Evolutionary conservation across 2,329 filamentous ascomycete species (phyloP).

Genomic region (Exserohilum rostratum): DNA sequence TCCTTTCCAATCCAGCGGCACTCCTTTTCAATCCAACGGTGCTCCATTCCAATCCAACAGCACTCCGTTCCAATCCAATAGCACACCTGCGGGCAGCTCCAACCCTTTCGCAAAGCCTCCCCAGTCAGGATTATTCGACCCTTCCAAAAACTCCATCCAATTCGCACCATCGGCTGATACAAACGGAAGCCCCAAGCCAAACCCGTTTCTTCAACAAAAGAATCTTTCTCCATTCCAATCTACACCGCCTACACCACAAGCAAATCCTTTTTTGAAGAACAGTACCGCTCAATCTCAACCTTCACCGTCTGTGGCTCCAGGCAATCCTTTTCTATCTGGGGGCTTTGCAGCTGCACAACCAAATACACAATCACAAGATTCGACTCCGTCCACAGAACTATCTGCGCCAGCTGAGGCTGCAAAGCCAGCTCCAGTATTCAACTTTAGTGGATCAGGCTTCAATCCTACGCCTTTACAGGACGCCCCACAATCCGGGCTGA

Average conservation of each 20-base stretch:
- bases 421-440: conserved; percentile 10
- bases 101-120: conserved; percentile 24
- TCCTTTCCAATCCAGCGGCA: conserved; percentile 22
- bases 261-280: conserved; percentile 17
- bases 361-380: conserved; percentile 1
- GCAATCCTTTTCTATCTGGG: conserved; percentile 7
- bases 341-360: not conserved
- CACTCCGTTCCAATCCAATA: conserved; percentile 25
- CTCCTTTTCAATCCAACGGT: conserved; percentile 6
- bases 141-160: conserved; percentile 32
- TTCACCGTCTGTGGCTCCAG: not conserved
- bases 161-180: conserved; percentile 25
- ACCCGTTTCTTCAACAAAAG: conserved; percentile 17
- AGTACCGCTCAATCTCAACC: not conserved
- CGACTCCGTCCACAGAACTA: not conserved
- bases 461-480: conserved; percentile 1
- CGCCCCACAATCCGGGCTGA: conserved; percentile 9
- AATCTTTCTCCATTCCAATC: not conserved
- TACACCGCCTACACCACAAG: not conserved
- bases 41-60: conserved; percentile 20
- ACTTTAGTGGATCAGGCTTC: conserved; percentile 2
- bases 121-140: conserved; percentile 39
- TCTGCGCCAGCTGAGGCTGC: conserved; percentile 6
- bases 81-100: conserved; percentile 1
- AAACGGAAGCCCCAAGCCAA: not conserved